These are phyloP conservation scores for Globisporangium echinulatum DNA, from an alignment of 352 stramenopile genomes.

Conservation along the genomic window DNA sequence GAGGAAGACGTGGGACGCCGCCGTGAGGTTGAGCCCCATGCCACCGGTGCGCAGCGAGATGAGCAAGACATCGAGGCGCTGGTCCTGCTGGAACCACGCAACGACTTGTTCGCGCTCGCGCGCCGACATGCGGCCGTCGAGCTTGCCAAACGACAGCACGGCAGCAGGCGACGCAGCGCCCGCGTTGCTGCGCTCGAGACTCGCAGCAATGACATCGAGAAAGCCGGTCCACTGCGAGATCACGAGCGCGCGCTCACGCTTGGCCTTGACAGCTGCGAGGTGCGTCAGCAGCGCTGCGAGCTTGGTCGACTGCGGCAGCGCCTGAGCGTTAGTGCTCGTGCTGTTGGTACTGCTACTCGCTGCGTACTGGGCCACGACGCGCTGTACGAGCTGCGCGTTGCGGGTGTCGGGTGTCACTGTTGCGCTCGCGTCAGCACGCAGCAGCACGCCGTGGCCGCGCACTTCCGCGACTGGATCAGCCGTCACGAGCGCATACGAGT, in stretches of 20 bases:
- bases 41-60: constrained; percentile 86
- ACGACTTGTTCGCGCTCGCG: constrained; percentile 59
- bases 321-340: constrained; percentile 1
- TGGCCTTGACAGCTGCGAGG: constrained; percentile 34
- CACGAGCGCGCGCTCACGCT: constrained; percentile 61
- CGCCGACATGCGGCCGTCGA: constrained; percentile 59
- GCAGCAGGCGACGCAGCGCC: constrained; percentile 2
- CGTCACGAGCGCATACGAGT: constrained; percentile 60
- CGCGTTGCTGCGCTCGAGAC: constrained; percentile 29
- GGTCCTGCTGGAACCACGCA: constrained; percentile 48
- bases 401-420: constrained; percentile 7
- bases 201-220: constrained; percentile 66
- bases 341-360: background rate
- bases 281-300: constrained; percentile 46
- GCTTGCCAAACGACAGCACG: constrained; percentile 35
- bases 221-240: constrained; percentile 87
- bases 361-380: constrained; percentile 13
- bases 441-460: constrained; percentile 16
- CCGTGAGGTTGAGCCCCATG: constrained; percentile 90
- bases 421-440: constrained; percentile 16
- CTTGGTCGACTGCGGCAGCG: constrained; percentile 51
- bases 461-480: constrained; percentile 40
- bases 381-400: constrained; percentile 17
- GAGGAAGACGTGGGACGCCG: constrained; percentile 90
- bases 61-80: constrained; percentile 74